Base-by-base conservation (phyloP, 1,139 yeast genomes). In the Geotrichum histeridarum region DNA sequence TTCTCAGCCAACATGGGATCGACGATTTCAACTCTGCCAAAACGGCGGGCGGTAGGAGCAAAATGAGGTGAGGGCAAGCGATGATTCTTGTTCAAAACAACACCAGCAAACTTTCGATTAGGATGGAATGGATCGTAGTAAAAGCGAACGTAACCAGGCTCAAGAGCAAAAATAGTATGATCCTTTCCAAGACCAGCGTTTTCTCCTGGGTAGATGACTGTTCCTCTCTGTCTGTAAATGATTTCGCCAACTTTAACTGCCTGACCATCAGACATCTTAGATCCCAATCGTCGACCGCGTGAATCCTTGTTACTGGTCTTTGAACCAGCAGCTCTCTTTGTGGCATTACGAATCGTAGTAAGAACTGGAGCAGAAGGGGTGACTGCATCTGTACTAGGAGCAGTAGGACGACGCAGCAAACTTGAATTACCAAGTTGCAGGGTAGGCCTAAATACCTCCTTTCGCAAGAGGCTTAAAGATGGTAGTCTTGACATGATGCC, bases 91-190 rank as follows among this genome's bases (percentile, higher is more conserved):
- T 75, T 75, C 57, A 93, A 77, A 1, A 95, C 91, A 52, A 93
- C 83, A 42, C 99, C 99, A 55, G 90, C 89, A 66, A 87, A 87
- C 68, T 85, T 86, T 70, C 98, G 82, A 67, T 83, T 81, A 44
- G 98, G 97, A 67, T 93, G 99, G 77, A 91, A 91, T n/a, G 99
- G 99, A 73, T 93, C 97, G 60, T 83, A 75, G 70, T 93, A 93
- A 72, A 82, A 93, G 61, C 95, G 80, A 49, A 93, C 97, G 69
- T 76, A 90, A 27, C 99, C 99, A 1, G 97, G 96, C 67, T 93
- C 98, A 46, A 77, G 68, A 1, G 99, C 97, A 72, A 78, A 90
- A 39, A 93, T 80, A 2, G 99, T 93, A 69, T 91, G 98, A 69
- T 93, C 99, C 63, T 82, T 84, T 60, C 99, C 99, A 60, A 93